These are phyloP conservation scores for Penicillium italicum DNA, from an alignment of 2,329 filamentous ascomycete species.

Conservation along the genomic window DNA sequence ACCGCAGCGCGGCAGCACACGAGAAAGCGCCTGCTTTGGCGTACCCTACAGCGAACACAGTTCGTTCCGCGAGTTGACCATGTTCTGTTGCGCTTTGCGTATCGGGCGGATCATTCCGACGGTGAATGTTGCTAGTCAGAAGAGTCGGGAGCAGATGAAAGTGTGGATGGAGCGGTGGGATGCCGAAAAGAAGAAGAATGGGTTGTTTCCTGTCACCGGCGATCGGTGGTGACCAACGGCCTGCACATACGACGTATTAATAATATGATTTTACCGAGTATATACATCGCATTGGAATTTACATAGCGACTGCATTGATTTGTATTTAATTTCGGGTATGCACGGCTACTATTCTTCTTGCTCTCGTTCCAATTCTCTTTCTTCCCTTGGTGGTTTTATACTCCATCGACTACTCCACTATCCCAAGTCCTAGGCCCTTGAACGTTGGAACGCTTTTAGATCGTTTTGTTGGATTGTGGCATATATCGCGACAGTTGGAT, in stretches of 20 bases:
- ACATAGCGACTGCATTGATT: not conserved
- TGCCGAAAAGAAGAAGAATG: slow-evolving; percentile 59
- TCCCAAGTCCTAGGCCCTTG: not conserved
- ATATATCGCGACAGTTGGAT: not conserved
- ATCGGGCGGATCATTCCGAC: slow-evolving; percentile 92
- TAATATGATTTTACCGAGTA: not conserved
- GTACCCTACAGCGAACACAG: slow-evolving; percentile 96
- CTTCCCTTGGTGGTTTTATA: not conserved
- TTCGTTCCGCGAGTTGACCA: slow-evolving; percentile 86
- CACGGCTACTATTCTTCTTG: not conserved
- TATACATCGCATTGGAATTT: not conserved
- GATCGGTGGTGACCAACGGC: slow-evolving; percentile 26
- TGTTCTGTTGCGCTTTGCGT: slow-evolving; percentile 83
- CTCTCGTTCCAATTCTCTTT: not conserved
- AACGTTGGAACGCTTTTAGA: not conserved
- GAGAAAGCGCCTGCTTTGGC: slow-evolving; percentile 80
- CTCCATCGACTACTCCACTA: not conserved
- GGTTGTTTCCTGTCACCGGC: slow-evolving; percentile 50
- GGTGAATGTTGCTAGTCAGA: slow-evolving; percentile 73
- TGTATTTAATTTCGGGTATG: not conserved
- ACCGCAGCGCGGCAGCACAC: slow-evolving; percentile 78
- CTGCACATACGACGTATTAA: not conserved
- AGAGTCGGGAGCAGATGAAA: slow-evolving; percentile 64
- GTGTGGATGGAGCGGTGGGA: slow-evolving; percentile 63
- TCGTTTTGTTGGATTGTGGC: not conserved